phyloP scores from a whole-genome alignment of 176 grass and related monocot genomes.

The Triticum turgidum region DNA sequence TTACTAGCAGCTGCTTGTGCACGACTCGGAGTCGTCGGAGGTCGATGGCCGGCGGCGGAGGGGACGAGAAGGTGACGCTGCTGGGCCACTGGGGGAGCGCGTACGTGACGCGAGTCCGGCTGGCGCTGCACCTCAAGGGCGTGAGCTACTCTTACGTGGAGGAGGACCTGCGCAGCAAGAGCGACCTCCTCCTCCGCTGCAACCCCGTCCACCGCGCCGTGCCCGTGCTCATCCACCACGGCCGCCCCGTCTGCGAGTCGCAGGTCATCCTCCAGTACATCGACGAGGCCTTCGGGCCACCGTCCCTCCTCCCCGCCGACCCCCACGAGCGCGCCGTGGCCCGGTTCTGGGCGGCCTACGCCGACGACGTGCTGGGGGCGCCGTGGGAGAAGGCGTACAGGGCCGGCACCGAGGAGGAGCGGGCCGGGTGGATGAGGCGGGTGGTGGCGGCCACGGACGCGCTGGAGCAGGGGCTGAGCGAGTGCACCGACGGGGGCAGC shows the following conservation, averaged over 20 bases:
- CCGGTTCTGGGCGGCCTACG: constrained; percentile 39
- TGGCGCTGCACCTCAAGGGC: constrained; percentile 57
- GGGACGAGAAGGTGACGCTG: constrained; percentile 39
- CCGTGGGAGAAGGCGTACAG: constrained; percentile 18
- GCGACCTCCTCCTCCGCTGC: constrained; percentile 44
- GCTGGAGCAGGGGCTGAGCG: constrained; percentile 34
- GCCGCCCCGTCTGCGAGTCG: constrained; percentile 29
- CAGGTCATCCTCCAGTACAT: constrained; percentile 49
- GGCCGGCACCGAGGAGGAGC: background rate
- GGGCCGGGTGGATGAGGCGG: background rate
- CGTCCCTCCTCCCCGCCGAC: background rate
- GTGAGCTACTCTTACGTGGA: constrained; percentile 40
- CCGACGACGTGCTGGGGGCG: constrained; percentile 29
- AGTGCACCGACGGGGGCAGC: constrained; percentile 28
- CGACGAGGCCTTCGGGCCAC: constrained; percentile 26
- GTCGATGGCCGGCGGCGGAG: background rate
- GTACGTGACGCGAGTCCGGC: constrained; percentile 21
- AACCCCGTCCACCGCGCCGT: constrained; percentile 61
- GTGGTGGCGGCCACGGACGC: background rate
- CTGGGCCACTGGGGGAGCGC: constrained; percentile 35
- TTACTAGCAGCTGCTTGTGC: constrained; percentile 3
- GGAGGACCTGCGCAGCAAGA: constrained; percentile 52
- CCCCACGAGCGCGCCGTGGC: constrained; percentile 31
- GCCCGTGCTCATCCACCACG: constrained; percentile 43
- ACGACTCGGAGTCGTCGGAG: constrained; percentile 36